A percentile compares a stretch with the other conserved stretches of the same genome.
phyloP scores from a whole-genome alignment of 1,284 basidiomycete species.

The Apiotrichum akiyoshidainum region DNA sequence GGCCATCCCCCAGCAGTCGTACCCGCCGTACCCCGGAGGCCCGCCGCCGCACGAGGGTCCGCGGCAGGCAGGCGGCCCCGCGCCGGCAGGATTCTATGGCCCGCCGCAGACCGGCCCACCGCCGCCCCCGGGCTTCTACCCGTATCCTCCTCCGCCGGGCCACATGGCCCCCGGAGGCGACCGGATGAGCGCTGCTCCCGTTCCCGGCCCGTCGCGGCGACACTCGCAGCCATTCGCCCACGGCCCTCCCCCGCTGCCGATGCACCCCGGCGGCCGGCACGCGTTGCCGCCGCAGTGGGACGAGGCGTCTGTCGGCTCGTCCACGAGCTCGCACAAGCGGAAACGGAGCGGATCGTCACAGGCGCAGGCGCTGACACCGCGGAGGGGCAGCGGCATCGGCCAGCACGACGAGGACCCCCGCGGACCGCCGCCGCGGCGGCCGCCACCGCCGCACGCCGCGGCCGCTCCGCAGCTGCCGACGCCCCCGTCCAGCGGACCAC shows the following conservation, averaged over 20 bases:
- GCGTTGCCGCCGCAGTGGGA: conserved; percentile 12
- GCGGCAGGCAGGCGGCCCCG: not conserved
- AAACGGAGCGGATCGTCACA: conserved; percentile 17
- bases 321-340: conserved; percentile 17
- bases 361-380: conserved; percentile 1
- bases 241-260: not conserved
- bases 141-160: conserved; percentile 5
- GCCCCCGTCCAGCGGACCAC: conserved; percentile 8
- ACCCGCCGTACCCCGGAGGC: conserved; percentile 1
- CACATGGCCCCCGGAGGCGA: not conserved
- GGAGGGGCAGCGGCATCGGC: not conserved
- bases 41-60: not conserved
- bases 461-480: conserved; percentile 7
- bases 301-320: not conserved
- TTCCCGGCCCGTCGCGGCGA: conserved; percentile 12
- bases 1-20: not conserved
- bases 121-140: conserved; percentile 1
- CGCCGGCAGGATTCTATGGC: not conserved
- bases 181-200: not conserved
- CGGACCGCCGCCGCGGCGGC: too few species aligned
- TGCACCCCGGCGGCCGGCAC: not conserved
- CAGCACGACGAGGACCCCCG: too few species aligned
- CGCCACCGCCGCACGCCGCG: not conserved
- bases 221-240: conserved; percentile 4
- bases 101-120: conserved; percentile 4